phyloP scores from a whole-genome alignment of 352 stramenopile genomes.

The Pythium myriotylum region DNA sequence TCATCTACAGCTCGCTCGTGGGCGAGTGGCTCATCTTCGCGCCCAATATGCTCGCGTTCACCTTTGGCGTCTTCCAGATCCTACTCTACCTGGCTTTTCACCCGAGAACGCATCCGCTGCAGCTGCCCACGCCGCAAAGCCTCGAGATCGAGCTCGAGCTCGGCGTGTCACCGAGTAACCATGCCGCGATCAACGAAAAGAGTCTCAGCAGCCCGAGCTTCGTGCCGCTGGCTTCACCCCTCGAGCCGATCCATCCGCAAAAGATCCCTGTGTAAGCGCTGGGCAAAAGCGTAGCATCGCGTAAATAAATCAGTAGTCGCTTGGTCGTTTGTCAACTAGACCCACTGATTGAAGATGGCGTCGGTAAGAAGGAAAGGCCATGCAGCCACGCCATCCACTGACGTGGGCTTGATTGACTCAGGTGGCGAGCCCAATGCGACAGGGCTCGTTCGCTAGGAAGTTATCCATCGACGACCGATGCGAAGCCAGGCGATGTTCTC shows the following conservation, averaged over 20 bases:
- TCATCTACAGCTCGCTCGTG: conserved; percentile 46
- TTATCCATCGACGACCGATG: not conserved
- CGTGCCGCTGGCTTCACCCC: conserved; percentile 7
- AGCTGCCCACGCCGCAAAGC: conserved; percentile 25
- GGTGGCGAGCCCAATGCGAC: too few species aligned
- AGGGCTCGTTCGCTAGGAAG: not conserved
- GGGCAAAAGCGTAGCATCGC: not conserved
- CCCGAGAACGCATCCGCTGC: conserved; percentile 33
- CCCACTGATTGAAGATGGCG: too few species aligned
- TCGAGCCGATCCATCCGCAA: not conserved
- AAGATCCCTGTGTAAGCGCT: too few species aligned
- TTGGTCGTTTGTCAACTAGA: too few species aligned
- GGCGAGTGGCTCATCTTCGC: conserved; percentile 52
- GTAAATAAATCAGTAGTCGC: not conserved
- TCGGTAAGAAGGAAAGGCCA: too few species aligned
- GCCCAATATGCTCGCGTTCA: conserved; percentile 41
- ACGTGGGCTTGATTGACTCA: too few species aligned
- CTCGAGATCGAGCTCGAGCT: not conserved
- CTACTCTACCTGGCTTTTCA: conserved; percentile 39
- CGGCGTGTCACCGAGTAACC: not conserved
- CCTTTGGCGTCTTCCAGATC: conserved; percentile 37
- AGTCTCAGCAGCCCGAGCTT: not conserved
- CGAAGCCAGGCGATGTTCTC: too few species aligned
- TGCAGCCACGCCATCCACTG: too few species aligned
- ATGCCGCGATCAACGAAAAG: not conserved